A percentile compares a stretch with the other conserved stretches of the same genome.
phyloP scores from a whole-genome alignment of 768 basidiomycete species.

The Vararia minispora region DNA sequence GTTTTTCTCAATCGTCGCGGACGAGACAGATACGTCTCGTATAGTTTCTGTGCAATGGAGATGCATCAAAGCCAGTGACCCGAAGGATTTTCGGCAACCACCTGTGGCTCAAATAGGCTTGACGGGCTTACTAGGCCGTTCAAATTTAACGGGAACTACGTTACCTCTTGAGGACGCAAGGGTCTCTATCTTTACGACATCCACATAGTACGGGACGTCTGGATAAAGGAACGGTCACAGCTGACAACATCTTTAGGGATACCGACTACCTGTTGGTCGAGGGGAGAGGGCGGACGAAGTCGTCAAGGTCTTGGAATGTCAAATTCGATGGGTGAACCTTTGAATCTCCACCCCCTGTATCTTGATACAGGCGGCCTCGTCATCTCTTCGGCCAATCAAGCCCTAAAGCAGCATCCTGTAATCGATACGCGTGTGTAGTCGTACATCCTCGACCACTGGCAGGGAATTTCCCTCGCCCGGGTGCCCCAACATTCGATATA shows the following conservation, averaged over 20 bases:
- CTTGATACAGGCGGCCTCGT: no score
- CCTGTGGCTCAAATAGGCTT: neutral
- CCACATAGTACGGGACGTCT: neutral
- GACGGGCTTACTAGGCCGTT: neutral
- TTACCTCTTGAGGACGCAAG: neutral
- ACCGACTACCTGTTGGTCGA: constrained; percentile 4
- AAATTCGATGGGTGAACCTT: neutral
- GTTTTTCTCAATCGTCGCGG: constrained; percentile 38
- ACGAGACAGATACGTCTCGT: constrained; percentile 13
- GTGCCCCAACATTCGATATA: no score
- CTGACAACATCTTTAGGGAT: neutral
- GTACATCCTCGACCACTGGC: no score
- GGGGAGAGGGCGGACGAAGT: neutral
- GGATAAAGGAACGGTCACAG: neutral
- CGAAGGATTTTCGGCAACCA: constrained; percentile 1
- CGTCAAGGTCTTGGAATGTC: neutral
- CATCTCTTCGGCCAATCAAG: no score
- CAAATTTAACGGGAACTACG: neutral
- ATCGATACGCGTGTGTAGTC: no score
- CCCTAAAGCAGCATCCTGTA: no score
- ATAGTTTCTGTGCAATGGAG: neutral
- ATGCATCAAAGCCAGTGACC: constrained; percentile 1
- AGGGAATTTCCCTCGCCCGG: no score
- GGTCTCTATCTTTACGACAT: neutral
- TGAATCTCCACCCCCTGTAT: no score